Conservation (phyloP, 495 filamentous ascomycete species). For the Penicillium atrosanguineum region DNA sequence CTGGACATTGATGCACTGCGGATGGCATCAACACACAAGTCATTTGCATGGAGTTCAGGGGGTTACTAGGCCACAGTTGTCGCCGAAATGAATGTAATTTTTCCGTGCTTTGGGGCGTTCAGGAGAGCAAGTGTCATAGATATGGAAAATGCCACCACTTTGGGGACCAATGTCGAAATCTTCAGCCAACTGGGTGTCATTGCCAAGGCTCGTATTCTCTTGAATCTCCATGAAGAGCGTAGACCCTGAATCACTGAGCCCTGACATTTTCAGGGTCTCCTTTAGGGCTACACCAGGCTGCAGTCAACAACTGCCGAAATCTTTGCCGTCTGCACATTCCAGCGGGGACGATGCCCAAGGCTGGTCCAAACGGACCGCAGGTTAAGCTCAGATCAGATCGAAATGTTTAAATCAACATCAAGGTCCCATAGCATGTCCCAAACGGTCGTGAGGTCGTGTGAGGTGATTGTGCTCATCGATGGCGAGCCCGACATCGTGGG, state of each 20-base stretch:
- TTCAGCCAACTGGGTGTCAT: slow-evolving; percentile 6
- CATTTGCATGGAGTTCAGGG: slow-evolving; percentile 27
- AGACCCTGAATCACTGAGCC: background rate
- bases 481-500: slow-evolving; percentile 29
- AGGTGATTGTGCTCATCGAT: slow-evolving; percentile 39
- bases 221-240: background rate
- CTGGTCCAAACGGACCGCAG: slow-evolving; percentile 2
- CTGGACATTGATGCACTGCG: background rate
- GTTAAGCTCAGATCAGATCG: slow-evolving; percentile 25
- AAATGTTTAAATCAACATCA: slow-evolving; percentile 18
- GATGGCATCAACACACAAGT: slow-evolving; percentile 16
- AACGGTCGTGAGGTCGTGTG: slow-evolving; percentile 21
- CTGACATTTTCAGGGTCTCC: background rate
- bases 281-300: background rate
- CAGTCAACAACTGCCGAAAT: slow-evolving; percentile 29
- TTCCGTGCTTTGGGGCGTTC: slow-evolving; percentile 4
- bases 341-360: slow-evolving; percentile 11
- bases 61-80: background rate
- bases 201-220: slow-evolving; percentile 27
- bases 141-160: slow-evolving; percentile 19
- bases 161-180: slow-evolving; percentile 24
- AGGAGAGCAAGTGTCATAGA: background rate
- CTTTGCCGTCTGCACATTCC: slow-evolving; percentile 23
- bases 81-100: background rate
- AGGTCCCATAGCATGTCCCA: slow-evolving; percentile 9